Base-by-base conservation (phyloP, 2,329 filamentous ascomycete species). In the Penicillium verrucosum region DNA sequence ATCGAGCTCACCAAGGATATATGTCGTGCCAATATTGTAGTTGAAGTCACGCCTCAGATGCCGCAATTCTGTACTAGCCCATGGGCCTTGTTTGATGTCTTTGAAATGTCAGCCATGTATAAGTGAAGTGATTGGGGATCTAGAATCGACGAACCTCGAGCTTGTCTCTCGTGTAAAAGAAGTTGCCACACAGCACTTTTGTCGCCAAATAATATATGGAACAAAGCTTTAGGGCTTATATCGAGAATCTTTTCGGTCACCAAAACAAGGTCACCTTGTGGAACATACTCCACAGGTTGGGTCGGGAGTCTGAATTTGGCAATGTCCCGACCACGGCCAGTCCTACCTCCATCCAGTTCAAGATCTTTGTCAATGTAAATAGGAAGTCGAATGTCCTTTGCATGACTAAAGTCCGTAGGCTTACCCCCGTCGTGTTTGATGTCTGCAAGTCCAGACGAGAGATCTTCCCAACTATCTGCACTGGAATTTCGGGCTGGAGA, bases 201-300 rank as follows among this genome's bases (percentile, higher is more conserved):
- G 74, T 99, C 94, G 37, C 94, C 94, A 73, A 97, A 99, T 50
- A 99, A 82, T 16, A 97, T 90, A 69, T 97, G 93, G 73, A 97
- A 99, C 56, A 96, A 86, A 0, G 90, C 91, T 73, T 99, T 97
- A 45, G 94, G 89, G 60, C 90, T 95, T 59, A 97, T 87, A 63
- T 95, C 89, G 71, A 96, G 96, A 62, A 91, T 84, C 59, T 89
- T 85, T 71, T 96, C 90, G 1, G 89, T 85, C 8, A 88, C 87
- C 63, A 88, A 82, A 61, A 84, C 81, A 51, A 87, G 85, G 84
- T 96, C 92, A 51, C 88, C 90, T 59, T 89, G 84, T 1, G 94
- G 94, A 56, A 91, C 88, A 70, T 93, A 97, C 11, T 89, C 78
- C 2, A 97, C 89, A 2, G 93, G 87, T 51, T 90, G 87, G 1